These are phyloP conservation scores for Vachellia collinsii DNA, from an alignment of 306 rosid genomes.

Conservation along the genomic window DNA sequence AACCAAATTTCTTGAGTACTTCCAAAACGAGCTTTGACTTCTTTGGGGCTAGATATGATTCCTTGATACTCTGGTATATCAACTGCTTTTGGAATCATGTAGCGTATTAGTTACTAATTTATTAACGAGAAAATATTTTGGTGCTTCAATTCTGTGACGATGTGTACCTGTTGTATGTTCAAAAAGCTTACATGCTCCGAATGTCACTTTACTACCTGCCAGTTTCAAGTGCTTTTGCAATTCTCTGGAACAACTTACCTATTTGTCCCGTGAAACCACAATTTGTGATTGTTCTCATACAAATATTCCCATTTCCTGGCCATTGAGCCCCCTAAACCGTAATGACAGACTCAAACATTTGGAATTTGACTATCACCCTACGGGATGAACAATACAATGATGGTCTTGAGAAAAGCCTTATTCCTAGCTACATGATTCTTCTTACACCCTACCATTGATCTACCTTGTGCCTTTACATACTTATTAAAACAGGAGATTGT, in stretches of 20 bases:
- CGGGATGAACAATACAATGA: neutral
- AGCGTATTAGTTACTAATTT: neutral
- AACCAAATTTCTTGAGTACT: slow-evolving; percentile 22
- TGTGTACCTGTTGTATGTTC: neutral
- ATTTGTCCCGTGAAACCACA: neutral
- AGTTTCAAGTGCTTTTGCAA: neutral
- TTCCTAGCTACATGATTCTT: neutral
- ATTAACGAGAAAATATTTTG: neutral
- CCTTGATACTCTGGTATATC: slow-evolving; percentile 6
- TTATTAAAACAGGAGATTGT: neutral
- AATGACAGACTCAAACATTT: neutral
- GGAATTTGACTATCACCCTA: neutral
- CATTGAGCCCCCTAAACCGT: neutral
- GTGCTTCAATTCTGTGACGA: neutral
- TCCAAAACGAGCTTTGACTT: slow-evolving; percentile 19
- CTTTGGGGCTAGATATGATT: slow-evolving; percentile 20
- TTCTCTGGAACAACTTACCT: neutral
- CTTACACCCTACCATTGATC: neutral
- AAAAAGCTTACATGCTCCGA: neutral
- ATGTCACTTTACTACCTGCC: neutral
- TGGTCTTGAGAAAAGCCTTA: too few species aligned
- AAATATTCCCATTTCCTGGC: neutral
- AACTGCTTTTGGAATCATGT: neutral
- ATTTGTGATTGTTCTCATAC: neutral
- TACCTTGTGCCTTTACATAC: neutral